Percentiles rank a stretch among this genome's conserved stretches.
Conservation (phyloP, 305 asterid species). For the Stenogyne calaminthoides region DNA sequence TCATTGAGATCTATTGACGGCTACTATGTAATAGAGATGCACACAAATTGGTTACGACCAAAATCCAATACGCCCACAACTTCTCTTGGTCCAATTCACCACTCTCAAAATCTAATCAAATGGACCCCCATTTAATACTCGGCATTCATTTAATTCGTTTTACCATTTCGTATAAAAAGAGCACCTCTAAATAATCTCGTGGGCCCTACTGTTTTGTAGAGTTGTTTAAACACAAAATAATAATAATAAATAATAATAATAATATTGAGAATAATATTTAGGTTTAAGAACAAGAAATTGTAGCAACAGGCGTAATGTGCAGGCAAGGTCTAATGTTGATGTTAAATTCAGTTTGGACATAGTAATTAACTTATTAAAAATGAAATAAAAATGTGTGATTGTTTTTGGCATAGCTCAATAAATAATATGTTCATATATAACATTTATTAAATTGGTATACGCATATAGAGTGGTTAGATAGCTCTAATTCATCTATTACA, state of each 20-base stretch:
- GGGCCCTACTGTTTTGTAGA: neutral
- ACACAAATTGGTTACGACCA: slow-evolving; percentile 1
- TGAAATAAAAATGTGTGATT: too few relatives aligned
- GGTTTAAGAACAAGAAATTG: too few relatives aligned
- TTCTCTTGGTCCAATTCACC: neutral
- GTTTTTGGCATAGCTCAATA: too few relatives aligned
- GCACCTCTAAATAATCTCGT: neutral
- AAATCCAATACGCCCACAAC: slow-evolving; percentile 24
- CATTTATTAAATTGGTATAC: neutral
- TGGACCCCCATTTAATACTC: slow-evolving; percentile 20
- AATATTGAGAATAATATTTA: too few relatives aligned
- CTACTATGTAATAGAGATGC: neutral
- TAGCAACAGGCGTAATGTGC: neutral
- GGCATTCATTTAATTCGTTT: slow-evolving; percentile 9
- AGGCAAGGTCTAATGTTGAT: too few relatives aligned
- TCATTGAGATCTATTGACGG: neutral
- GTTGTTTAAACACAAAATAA: too few relatives aligned
- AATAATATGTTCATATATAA: neutral
- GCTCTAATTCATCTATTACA: neutral
- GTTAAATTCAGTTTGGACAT: too few relatives aligned
- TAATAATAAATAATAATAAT: too few relatives aligned
- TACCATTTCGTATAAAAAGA: neutral
- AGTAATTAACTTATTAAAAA: neutral
- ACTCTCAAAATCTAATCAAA: neutral
- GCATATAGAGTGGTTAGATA: neutral